Base-by-base conservation (phyloP, 2,329 filamentous ascomycete genomes). In the Clathrospora elynae region DNA sequence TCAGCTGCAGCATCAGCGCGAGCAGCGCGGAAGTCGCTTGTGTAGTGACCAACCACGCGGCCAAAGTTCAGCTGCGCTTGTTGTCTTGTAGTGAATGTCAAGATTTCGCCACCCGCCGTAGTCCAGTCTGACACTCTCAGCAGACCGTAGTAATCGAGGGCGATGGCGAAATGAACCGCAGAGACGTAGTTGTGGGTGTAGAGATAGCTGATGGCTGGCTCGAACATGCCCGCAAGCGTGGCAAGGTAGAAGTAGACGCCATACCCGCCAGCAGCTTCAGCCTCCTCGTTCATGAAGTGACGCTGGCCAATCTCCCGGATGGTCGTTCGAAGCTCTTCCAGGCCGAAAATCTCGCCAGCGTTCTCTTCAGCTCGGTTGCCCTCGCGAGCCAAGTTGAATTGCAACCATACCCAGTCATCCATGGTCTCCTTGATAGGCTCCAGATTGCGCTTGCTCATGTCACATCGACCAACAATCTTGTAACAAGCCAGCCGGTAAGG, bases 401-500 rank as follows among this genome's bases (percentile, higher is more conserved):
- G 82, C 43, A 86, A 63, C 83, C 83, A 86, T 50, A 84, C 76
- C 82, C 82, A 86, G 55, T 86, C 83, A 56, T 85, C 82, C 58
- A 84, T 79, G 22, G 75, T 78, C 61, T 81, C 79, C 28, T 74
- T 79, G 47, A 85, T 75, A 4, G 74, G 72, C 30, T 83, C 81
- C 23, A 86, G 69, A 46, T 73, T 81, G 40, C 81, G 75, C 29
- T 77, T 75, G 33, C 71, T 74, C 45, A 85, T 72, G 51, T 86
- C 83, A 62, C 82, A 85, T 35, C 83, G 90, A 31, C 95, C 93
- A 58, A 99, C 87, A 49, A 99, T 85, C 78, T 99, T 97, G 79
- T 97, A 97, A 70, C 93, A 96, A 33, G 92, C 91, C 84, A 96
- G 91, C 39, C 90, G 85, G 75, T 95, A 99, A 17, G 93, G 93